These are phyloP conservation scores for Apiospora kogelbergensis DNA, from an alignment of 2,329 filamentous ascomycete species.

Conservation along the genomic window DNA sequence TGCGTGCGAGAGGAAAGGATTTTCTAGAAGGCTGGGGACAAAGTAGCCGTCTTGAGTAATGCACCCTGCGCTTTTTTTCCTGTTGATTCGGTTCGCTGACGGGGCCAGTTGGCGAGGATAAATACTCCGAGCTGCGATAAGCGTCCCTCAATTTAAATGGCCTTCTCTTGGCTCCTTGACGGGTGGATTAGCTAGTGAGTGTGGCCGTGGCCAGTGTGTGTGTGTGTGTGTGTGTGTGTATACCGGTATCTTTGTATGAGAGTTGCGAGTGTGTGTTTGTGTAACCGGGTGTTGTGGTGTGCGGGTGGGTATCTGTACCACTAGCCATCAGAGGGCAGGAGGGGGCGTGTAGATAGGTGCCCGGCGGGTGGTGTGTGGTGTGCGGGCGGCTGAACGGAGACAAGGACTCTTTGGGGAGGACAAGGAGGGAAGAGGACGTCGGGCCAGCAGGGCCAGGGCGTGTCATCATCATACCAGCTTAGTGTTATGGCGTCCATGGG, in stretches of 20 bases:
- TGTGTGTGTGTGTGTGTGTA: too few relatives aligned
- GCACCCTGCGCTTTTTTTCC: slow-evolving; percentile 10
- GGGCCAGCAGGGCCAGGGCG: background rate
- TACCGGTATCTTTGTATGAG: too few relatives aligned
- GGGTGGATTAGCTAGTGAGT: background rate
- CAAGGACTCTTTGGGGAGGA: background rate
- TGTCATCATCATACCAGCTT: background rate
- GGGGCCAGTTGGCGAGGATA: slow-evolving; percentile 23
- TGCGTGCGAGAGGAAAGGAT: slow-evolving; percentile 1
- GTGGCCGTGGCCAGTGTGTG: background rate
- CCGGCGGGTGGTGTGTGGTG: background rate
- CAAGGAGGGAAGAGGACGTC: background rate
- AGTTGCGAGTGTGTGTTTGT: slow-evolving; percentile 7
- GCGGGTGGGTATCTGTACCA: background rate
- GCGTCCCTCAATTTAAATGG: slow-evolving; percentile 28
- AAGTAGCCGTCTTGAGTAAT: slow-evolving; percentile 27
- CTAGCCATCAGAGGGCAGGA: too few relatives aligned
- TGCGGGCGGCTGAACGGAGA: slow-evolving; percentile 7
- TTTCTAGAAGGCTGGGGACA: slow-evolving; percentile 9
- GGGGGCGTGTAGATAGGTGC: background rate
- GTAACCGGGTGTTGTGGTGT: slow-evolving; percentile 3
- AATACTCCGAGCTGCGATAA: slow-evolving; percentile 34
- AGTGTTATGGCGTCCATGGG: background rate
- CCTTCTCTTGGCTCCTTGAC: slow-evolving; percentile 17
- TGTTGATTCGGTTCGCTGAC: slow-evolving; percentile 24